Percentiles rank a stretch among this genome's conserved stretches.
Evolutionary conservation across 176 grass and related monocot species (phyloP).

Genomic region (Aegilops longissima): DNA sequence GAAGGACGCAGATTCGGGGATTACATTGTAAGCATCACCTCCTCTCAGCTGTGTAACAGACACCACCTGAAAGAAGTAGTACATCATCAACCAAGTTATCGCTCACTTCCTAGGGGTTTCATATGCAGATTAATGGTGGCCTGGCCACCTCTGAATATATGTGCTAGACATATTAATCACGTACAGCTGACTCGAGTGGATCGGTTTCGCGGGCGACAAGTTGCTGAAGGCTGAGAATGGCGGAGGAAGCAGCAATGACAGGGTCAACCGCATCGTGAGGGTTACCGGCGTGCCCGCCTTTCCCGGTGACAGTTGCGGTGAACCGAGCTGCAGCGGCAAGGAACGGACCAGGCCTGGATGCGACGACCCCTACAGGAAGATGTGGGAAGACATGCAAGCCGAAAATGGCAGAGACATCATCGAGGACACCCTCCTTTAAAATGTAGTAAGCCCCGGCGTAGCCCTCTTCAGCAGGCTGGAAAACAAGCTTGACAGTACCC

Average conservation of each 20-base stretch:
- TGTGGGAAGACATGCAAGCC: conserved; percentile 32
- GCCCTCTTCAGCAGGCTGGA: conserved; percentile 58
- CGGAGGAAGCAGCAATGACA: conserved; percentile 28
- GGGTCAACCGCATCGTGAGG: conserved; percentile 45
- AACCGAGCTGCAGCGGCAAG: conserved; percentile 36
- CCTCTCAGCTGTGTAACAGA: conserved; percentile 49
- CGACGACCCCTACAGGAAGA: conserved; percentile 19
- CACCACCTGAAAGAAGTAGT: conserved; percentile 50
- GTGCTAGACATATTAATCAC: not conserved
- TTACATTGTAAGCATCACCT: conserved; percentile 72
- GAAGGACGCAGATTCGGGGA: conserved; percentile 55
- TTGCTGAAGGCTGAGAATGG: conserved; percentile 51
- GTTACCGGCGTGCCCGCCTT: conserved; percentile 44
- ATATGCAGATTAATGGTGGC: not conserved
- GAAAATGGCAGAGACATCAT: conserved; percentile 39
- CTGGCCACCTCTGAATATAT: not conserved
- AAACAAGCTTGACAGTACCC: conserved; percentile 58
- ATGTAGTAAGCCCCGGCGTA: conserved; percentile 29
- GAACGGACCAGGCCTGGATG: conserved; percentile 32
- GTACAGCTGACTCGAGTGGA: conserved; percentile 29
- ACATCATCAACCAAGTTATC: not conserved
- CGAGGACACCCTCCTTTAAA: conserved; percentile 15
- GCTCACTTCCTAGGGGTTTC: not conserved
- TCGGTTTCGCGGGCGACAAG: conserved; percentile 38
- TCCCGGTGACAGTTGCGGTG: conserved; percentile 9